A percentile compares a stretch with the other conserved stretches of the same genome.
These are phyloP conservation scores for Talaromyces thailandensis DNA, from an alignment of 495 filamentous ascomycete species.

Conservation along the genomic window DNA sequence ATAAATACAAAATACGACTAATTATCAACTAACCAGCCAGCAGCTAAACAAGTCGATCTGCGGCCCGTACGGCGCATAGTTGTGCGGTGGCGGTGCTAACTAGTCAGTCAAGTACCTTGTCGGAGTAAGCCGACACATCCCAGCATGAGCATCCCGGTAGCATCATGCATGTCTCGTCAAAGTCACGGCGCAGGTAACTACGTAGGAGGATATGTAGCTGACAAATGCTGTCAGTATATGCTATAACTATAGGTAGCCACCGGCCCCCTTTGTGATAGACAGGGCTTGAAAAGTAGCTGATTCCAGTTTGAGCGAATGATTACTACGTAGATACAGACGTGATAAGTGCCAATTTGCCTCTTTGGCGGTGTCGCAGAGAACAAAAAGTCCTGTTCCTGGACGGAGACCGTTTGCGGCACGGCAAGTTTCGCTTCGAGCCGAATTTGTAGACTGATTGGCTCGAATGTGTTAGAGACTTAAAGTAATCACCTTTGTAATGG, in stretches of 20 bases:
- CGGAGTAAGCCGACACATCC: not conserved
- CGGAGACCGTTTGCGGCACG: not conserved
- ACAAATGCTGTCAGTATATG: not conserved
- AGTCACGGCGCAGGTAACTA: not conserved
- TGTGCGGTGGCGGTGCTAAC: not conserved
- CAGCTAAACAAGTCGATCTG: not conserved
- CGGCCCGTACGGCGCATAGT: not conserved
- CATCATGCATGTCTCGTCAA: no score
- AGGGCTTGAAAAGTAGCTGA: not conserved
- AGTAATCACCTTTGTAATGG: not conserved
- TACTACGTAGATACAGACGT: not conserved
- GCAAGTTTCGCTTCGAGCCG: not conserved
- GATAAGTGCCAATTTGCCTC: not conserved
- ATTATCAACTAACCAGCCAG: not conserved
- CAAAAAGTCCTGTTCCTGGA: not conserved
- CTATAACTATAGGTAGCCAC: not conserved
- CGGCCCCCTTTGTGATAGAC: not conserved
- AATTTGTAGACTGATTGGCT: not conserved
- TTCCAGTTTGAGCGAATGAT: not conserved
- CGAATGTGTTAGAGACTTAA: not conserved
- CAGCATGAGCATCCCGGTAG: not conserved
- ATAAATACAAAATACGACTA: not conserved
- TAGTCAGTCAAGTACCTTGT: not conserved
- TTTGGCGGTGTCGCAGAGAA: not conserved
- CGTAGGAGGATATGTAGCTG: not conserved